Evolutionary conservation across 495 filamentous ascomycete species (phyloP), one percentile per base, ranked within the genome.

Genomic region (Sabuloglossum arenarium): DNA sequence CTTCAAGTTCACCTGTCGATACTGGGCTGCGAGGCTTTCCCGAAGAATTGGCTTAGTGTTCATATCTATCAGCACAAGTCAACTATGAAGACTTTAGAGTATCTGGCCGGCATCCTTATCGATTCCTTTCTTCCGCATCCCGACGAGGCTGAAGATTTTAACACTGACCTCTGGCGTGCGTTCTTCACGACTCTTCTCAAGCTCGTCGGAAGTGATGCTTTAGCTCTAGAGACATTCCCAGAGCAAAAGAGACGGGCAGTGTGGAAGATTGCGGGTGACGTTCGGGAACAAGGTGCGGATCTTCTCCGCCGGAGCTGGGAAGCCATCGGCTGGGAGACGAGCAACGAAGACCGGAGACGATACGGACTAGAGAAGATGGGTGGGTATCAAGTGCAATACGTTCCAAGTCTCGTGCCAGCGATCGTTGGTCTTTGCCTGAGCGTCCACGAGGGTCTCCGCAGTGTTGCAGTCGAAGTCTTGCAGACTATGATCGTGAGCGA

Each of bases 251-350:
- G 93, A 39, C 72, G 91, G 27, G 89, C 90, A 3, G 89, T 97
- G 14, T 97, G 93, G 91, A 97, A 97, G 71, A 94, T 99, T 63
- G 93, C 88, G 28, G 93, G 91, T 23, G 91, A 99, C 73, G 87
- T 99, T 53, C 75, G 91, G 54, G 88, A 97, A 65, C 76, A 87
- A 61, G 93, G 91, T 46, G 90, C 91, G 0, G 81, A 88, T 30
- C 70, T 99, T 9, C 68, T 99, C 49, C 76, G 83, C 37, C 72
- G 79, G 23, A 91, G 81, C 30, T 99, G 91, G 91, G 87, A 94
- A 65, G 86, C 90, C 11, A 94, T 99, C 61, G 91, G 91, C 14
- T 99, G 91, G 91, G 91, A 97, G 62, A 85, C 87, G 0, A 84
- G 77, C 45, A 67, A 76, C 11, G 90, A 95, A 21, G 85, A 90